Evolutionary conservation across 768 basidiomycete species (phyloP).

Genomic region (Termitomyces sp.): DNA sequence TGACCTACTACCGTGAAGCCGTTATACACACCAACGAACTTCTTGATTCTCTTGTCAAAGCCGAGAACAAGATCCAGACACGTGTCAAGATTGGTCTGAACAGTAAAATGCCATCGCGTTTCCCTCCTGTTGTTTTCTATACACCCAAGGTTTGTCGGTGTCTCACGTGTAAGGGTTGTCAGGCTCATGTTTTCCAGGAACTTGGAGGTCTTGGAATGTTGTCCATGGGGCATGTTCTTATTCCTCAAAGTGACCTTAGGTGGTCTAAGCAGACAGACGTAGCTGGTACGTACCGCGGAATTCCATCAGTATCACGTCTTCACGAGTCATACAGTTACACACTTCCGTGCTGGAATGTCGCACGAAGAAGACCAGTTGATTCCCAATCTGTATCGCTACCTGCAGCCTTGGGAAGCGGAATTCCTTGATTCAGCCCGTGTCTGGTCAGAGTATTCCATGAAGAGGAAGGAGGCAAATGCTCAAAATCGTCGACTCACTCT

Average conservation of each 20-base stretch:
- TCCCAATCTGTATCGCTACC: slow-evolving; percentile 94
- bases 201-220: slow-evolving; percentile 98
- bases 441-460: slow-evolving; percentile 99
- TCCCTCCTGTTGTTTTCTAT: slow-evolving; percentile 95
- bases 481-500: slow-evolving; percentile 95
- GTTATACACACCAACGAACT: slow-evolving; percentile 97
- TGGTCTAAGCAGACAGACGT: slow-evolving; percentile 99
- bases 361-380: slow-evolving; percentile 94
- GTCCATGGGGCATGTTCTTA: slow-evolving; percentile 98
- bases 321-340: slow-evolving; percentile 56
- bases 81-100: slow-evolving; percentile 99
- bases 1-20: slow-evolving; percentile 98
- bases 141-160: slow-evolving; percentile 67
- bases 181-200: slow-evolving; percentile 43
- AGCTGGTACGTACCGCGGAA: slow-evolving; percentile 47
- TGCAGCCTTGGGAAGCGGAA: slow-evolving; percentile 97
- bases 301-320: neutral
- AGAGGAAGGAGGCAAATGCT: slow-evolving; percentile 98
- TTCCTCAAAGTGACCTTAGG: slow-evolving; percentile 94
- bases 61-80: slow-evolving; percentile 99
- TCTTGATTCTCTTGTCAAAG: slow-evolving; percentile 93
- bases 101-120: slow-evolving; percentile 99
- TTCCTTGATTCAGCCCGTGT: slow-evolving; percentile 98
- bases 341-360: slow-evolving; percentile 99
- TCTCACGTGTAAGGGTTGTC: slow-evolving; percentile 1